phyloP scores from a whole-genome alignment of 768 basidiomycete genomes.

The Imleria badia region DNA sequence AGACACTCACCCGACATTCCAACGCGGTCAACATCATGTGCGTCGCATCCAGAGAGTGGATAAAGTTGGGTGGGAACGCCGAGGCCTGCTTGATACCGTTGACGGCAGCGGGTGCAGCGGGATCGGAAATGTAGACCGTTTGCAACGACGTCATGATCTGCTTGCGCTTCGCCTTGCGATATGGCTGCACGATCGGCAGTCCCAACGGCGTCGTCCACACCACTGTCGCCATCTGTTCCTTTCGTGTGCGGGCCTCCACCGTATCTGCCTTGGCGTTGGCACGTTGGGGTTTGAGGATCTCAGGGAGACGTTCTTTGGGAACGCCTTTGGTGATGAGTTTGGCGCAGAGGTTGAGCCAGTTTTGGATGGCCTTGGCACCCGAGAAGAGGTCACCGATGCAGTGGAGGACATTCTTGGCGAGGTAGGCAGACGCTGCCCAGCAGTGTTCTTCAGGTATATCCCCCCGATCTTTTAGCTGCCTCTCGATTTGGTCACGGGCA shows the following conservation, averaged over 20 bases:
- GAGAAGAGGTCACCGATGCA: slow-evolving; percentile 92
- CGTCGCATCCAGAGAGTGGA: slow-evolving; percentile 95
- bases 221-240: slow-evolving; percentile 93
- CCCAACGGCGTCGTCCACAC: slow-evolving; percentile 98
- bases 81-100: slow-evolving; percentile 86
- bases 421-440: slow-evolving; percentile 73
- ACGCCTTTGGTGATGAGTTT: slow-evolving; percentile 85
- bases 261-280: slow-evolving; percentile 15
- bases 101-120: slow-evolving; percentile 73
- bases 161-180: slow-evolving; percentile 77
- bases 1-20: slow-evolving; percentile 68
- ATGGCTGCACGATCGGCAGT: slow-evolving; percentile 94
- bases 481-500: slow-evolving; percentile 92
- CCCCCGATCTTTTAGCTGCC: slow-evolving; percentile 73
- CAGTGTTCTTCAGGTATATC: slow-evolving; percentile 72
- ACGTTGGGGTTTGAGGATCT: slow-evolving; percentile 33
- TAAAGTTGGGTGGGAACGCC: slow-evolving; percentile 98
- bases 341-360: slow-evolving; percentile 84
- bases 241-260: slow-evolving; percentile 48
- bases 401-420: slow-evolving; percentile 73
- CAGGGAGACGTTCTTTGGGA: slow-evolving; percentile 62
- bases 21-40: slow-evolving; percentile 98
- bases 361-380: slow-evolving; percentile 90
- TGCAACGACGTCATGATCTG: slow-evolving; percentile 86
- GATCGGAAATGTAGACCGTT: slow-evolving; percentile 88